These are phyloP conservation scores for Carex cristatella DNA, from an alignment of 176 grass and related monocot species.

Conservation along the genomic window DNA sequence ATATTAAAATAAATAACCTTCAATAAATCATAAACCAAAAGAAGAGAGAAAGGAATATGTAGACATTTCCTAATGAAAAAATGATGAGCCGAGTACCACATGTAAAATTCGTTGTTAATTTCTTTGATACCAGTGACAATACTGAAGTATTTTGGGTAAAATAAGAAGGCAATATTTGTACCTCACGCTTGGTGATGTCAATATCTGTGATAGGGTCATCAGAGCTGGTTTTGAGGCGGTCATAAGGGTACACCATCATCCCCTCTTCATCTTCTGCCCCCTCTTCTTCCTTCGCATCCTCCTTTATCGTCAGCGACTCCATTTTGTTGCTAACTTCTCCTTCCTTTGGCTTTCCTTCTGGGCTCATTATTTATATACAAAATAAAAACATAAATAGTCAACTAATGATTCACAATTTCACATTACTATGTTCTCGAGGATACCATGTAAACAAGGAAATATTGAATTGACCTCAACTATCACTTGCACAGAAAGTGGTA, in stretches of 20 bases:
- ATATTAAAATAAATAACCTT: neutral
- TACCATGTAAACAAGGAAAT: neutral
- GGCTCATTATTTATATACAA: neutral
- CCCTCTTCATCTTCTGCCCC: slow-evolving; percentile 75
- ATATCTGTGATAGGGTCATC: slow-evolving; percentile 66
- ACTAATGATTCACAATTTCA: neutral
- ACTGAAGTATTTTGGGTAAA: neutral
- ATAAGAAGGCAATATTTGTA: slow-evolving; percentile 32
- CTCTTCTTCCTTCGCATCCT: slow-evolving; percentile 51
- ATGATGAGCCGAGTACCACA: neutral
- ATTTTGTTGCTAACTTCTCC: neutral
- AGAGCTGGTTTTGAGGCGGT: slow-evolving; percentile 56
- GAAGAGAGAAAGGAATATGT: neutral
- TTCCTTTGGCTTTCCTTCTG: slow-evolving; percentile 16
- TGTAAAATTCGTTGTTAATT: neutral
- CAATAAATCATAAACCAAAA: neutral
- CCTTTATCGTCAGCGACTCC: slow-evolving; percentile 35
- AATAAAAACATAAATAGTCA: neutral
- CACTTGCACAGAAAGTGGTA: neutral
- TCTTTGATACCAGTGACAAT: neutral
- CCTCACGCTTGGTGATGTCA: slow-evolving; percentile 81
- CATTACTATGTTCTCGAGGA: neutral
- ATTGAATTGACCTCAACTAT: neutral
- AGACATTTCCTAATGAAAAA: neutral
- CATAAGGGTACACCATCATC: slow-evolving; percentile 58